A percentile compares a stretch with the other conserved stretches of the same genome.
phyloP scores from a whole-genome alignment of 2,329 filamentous ascomycete genomes.

The Claviceps citrina region DNA sequence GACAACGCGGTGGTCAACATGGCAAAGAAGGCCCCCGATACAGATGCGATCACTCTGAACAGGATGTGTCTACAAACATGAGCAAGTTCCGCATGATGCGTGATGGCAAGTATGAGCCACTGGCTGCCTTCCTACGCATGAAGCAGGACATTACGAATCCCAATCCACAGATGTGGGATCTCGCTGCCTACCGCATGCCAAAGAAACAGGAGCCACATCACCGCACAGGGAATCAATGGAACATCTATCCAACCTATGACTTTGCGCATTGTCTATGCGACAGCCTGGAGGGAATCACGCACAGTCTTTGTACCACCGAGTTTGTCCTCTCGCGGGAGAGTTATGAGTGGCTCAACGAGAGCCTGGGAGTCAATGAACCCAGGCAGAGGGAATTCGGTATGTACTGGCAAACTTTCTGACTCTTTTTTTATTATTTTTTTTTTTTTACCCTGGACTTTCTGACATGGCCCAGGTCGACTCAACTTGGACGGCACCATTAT shows the following conservation, averaged over 20 bases:
- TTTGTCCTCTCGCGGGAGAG: slow-evolving; percentile 72
- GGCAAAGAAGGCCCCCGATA: too few relatives aligned
- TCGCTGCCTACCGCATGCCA: slow-evolving; percentile 76
- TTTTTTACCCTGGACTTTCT: too few relatives aligned
- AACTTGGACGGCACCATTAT: slow-evolving; percentile 75
- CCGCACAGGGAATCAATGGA: slow-evolving; percentile 69
- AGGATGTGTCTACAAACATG: too few relatives aligned
- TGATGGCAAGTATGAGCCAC: slow-evolving; percentile 26
- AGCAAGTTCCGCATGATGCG: too few relatives aligned
- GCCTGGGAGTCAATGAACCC: slow-evolving; percentile 68
- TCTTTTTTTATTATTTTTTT: too few relatives aligned
- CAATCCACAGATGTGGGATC: slow-evolving; percentile 94
- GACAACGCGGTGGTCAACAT: too few relatives aligned
- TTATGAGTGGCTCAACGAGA: slow-evolving; percentile 80
- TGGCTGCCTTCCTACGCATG: slow-evolving; percentile 41
- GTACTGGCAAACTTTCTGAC: too few relatives aligned
- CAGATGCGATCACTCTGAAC: too few relatives aligned
- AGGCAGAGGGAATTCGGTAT: slow-evolving; percentile 38
- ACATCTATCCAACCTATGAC: slow-evolving; percentile 90
- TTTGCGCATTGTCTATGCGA: slow-evolving; percentile 85
- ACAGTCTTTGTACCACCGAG: slow-evolving; percentile 88
- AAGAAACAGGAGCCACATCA: slow-evolving; percentile 51
- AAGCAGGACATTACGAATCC: slow-evolving; percentile 55
- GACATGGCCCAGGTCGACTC: slow-evolving; percentile 17
- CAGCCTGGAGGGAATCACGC: slow-evolving; percentile 80